Base-by-base conservation (phyloP, 345 rosid genomes). In the Camelina sativa region DNA sequence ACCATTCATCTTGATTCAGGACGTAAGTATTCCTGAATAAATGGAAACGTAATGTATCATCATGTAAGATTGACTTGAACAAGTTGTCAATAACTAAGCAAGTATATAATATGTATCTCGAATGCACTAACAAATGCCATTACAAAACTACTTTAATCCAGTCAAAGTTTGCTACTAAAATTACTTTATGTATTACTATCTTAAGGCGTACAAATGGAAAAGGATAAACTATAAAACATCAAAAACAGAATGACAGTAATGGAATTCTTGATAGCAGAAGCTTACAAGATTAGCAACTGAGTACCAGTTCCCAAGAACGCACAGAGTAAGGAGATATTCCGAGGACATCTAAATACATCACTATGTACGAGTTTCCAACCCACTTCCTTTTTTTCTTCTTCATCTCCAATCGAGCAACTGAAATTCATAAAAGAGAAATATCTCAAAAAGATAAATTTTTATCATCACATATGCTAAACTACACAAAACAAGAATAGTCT, bases 361-460 rank as follows among this genome's bases (percentile, higher is more conserved):
- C 86, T 89, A 58, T 85, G 93, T 69, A 89, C 32, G 63, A 86
- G 84, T 78, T 91, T 93, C 98, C 96, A 88, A 17, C 89, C 89
- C 50, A 87, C 86, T 66, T 89, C 98, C 59, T 72, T 85, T 72
- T 84, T 87, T 43, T 91, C 98, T 76, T 87, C 97, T 46, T 87
- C 90, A 65, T 88, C 92, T 76, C 85, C 94, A 48, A 62, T 73
- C 3, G 92, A 83, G 77, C 62, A 77, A 72, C 93, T 89, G 80
- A 60, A 71, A 75, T 19, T 30, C 38, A 60, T 10, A 30, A 23
- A 60, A 69, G 63, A 72, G 65, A 68, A 78, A 59, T 16, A 64
- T 41, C 57, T 47, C 54, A 16, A 30, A 20, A 72, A 2, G 2
- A 37, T 30, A 35, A 25, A 17, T 10, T 40, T 28, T 32, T 8